These are phyloP conservation scores for Jamesozyma jinghongensis DNA, from an alignment of 805 yeast genomes.

Conservation along the genomic window DNA sequence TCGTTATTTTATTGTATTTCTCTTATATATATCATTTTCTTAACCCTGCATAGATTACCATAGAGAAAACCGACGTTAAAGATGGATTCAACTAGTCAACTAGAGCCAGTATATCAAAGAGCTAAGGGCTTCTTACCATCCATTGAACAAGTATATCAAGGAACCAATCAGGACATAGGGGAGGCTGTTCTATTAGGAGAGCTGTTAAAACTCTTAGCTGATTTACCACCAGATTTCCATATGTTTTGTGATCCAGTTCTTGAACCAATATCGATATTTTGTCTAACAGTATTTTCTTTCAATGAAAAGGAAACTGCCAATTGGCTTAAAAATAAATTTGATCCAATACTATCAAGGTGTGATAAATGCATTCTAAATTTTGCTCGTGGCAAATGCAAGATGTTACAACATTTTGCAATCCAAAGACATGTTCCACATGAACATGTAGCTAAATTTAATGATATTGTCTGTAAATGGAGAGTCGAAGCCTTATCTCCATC, in stretches of 20 bases:
- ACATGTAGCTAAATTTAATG: conserved; percentile 29
- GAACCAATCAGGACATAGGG: conserved; percentile 17
- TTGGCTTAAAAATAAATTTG: conserved; percentile 36
- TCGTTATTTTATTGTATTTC: neutral
- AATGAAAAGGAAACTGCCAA: conserved; percentile 36
- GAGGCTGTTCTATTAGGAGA: conserved; percentile 32
- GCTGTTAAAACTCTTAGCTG: conserved; percentile 31
- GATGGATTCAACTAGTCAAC: conserved; percentile 1
- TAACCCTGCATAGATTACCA: neutral
- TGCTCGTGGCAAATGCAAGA: conserved; percentile 42
- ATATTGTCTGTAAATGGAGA: conserved; percentile 32
- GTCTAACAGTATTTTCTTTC: conserved; percentile 54
- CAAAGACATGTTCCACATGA: conserved; percentile 42
- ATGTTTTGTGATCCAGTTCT: conserved; percentile 48
- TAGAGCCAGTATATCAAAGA: conserved; percentile 4
- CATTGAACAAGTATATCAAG: conserved; percentile 25
- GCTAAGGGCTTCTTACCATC: conserved; percentile 16
- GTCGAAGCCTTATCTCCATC: conserved; percentile 19
- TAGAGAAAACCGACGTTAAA: neutral
- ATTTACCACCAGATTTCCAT: conserved; percentile 32
- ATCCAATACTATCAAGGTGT: conserved; percentile 39
- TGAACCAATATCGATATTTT: conserved; percentile 43
- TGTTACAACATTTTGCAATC: conserved; percentile 44
- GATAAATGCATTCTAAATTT: conserved; percentile 45
- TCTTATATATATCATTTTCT: conserved; percentile 1